Evolutionary conservation across 2,329 filamentous ascomycete species (phyloP).

Genomic region (Trichophyton simii): DNA sequence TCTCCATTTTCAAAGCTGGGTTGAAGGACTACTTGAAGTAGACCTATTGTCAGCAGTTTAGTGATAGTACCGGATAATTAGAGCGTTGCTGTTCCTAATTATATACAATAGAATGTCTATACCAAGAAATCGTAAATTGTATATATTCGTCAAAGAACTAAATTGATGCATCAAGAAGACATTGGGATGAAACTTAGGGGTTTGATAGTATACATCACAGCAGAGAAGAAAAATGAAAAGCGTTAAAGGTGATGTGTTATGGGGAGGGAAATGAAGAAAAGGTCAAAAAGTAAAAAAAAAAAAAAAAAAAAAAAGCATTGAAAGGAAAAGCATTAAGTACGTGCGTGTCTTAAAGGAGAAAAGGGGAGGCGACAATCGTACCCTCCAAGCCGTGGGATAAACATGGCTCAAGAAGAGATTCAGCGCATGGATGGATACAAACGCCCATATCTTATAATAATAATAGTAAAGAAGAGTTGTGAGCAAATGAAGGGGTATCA

Average conservation of each 20-base stretch:
- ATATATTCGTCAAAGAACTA: not conserved
- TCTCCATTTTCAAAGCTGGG: slow-evolving; percentile 54
- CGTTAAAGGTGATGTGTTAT: slow-evolving; percentile 14
- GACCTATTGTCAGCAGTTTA: not conserved
- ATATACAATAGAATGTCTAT: not conserved
- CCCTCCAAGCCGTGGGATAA: not conserved
- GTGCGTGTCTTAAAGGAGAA: not conserved
- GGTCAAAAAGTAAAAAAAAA: slow-evolving; percentile 15
- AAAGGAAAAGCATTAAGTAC: slow-evolving; percentile 21
- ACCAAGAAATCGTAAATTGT: slow-evolving; percentile 1
- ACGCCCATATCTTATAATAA: slow-evolving; percentile 2
- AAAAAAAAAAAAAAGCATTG: slow-evolving; percentile 12
- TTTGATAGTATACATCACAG: not conserved
- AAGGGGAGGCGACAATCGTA: not conserved
- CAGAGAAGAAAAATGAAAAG: slow-evolving; percentile 16
- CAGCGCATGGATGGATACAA: not conserved
- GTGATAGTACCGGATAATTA: not conserved
- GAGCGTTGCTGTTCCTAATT: not conserved
- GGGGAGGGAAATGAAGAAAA: slow-evolving; percentile 11
- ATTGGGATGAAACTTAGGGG: not conserved
- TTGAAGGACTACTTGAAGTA: slow-evolving; percentile 40
- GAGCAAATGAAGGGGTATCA: slow-evolving; percentile 3
- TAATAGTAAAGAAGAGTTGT: not conserved
- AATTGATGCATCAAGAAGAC: not conserved
- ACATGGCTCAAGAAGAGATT: not conserved